A percentile compares a stretch with the other conserved stretches of the same genome.
phyloP scores from a whole-genome alignment of 495 filamentous ascomycete genomes.

The Aspergillus ellipticus region DNA sequence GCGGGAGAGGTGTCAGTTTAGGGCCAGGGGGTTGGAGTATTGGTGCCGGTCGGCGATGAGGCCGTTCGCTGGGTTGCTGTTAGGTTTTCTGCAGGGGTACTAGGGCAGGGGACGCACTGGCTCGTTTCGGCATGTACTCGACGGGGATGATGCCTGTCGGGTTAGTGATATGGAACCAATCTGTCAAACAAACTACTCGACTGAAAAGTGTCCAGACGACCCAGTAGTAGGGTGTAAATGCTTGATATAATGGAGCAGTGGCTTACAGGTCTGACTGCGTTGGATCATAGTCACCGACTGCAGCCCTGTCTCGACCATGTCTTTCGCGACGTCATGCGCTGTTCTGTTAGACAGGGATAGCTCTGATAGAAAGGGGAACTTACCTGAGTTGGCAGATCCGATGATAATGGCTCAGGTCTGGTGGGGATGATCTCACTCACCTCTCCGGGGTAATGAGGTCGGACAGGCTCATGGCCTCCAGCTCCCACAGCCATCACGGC shows the following conservation, averaged over 20 bases:
- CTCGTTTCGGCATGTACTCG: background rate
- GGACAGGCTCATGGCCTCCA: background rate
- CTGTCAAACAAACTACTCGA: no score
- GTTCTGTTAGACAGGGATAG: background rate
- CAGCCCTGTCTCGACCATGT: slow-evolving; percentile 37
- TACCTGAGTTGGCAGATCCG: slow-evolving; percentile 42
- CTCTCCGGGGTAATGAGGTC: background rate
- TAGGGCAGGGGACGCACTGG: background rate
- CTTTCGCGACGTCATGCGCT: slow-evolving; percentile 42
- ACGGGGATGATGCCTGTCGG: background rate
- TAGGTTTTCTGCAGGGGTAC: background rate
- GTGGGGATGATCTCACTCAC: background rate
- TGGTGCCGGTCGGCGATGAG: background rate
- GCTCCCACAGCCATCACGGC: background rate
- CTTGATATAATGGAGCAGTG: background rate
- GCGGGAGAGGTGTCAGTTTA: background rate
- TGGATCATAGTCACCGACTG: slow-evolving; percentile 40
- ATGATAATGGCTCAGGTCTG: slow-evolving; percentile 28
- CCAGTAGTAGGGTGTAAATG: no score
- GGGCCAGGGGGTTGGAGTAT: background rate
- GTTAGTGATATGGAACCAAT: no score
- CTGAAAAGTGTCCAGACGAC: no score
- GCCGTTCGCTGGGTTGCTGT: background rate
- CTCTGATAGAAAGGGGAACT: background rate
- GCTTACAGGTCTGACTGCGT: slow-evolving; percentile 25